Percentiles rank a stretch among this genome's conserved stretches.
Conservation (phyloP, 352 stramenopile genomes). For the Globisporangium viniferum region DNA sequence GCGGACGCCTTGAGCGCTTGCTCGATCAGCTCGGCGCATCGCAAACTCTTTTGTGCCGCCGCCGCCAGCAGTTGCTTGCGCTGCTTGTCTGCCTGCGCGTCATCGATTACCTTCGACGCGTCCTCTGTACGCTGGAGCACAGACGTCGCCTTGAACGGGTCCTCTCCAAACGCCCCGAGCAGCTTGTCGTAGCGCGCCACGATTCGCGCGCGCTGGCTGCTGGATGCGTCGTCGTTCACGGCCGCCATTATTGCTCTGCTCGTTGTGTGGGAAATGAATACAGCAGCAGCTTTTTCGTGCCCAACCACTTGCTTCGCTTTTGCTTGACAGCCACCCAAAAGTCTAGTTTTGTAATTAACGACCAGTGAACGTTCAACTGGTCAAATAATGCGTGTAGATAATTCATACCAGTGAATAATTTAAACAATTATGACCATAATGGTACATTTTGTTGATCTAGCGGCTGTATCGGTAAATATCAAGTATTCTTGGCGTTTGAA, state of each 20-base stretch:
- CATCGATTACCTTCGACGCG: constrained; percentile 23
- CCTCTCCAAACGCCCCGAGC: constrained; percentile 53
- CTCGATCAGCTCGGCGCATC: constrained; percentile 76
- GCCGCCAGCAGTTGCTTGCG: constrained; percentile 35
- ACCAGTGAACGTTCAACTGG: too few relatives aligned
- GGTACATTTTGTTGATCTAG: too few relatives aligned
- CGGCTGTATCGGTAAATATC: too few relatives aligned
- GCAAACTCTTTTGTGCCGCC: constrained; percentile 56
- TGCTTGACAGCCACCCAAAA: constrained; percentile 5
- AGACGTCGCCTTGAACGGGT: constrained; percentile 36
- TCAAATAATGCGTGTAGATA: too few relatives aligned
- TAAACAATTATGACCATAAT: too few relatives aligned
- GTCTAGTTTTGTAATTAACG: constrained; percentile 11
- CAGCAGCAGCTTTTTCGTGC: constrained; percentile 12
- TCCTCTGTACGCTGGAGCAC: constrained; percentile 40
- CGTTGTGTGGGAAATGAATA: background rate
- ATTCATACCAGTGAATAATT: too few relatives aligned
- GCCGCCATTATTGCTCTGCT: constrained; percentile 5
- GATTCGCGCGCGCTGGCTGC: constrained; percentile 16
- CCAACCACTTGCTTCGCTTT: constrained; percentile 5
- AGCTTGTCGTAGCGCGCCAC: constrained; percentile 56
- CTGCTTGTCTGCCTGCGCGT: constrained; percentile 23
- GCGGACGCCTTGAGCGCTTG: constrained; percentile 51
- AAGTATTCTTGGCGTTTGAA: too few relatives aligned
- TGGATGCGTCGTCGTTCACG: constrained; percentile 2